Base-by-base conservation (phyloP, 352 stramenopile genomes). In the Elongisporangium prolatum region DNA sequence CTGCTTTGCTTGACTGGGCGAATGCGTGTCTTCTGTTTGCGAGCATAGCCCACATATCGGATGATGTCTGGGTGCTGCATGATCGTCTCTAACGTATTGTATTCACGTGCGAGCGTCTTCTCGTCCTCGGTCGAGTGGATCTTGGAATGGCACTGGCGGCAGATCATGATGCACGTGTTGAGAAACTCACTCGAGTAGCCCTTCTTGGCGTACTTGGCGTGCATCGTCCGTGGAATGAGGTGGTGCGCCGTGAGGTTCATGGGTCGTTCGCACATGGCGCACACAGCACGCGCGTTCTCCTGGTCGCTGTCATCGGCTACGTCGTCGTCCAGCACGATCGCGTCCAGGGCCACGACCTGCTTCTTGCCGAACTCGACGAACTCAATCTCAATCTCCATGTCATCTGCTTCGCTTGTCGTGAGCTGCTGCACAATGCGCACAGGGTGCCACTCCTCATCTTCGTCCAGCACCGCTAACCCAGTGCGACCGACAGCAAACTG, bases 161-260 rank as follows among this genome's bases (percentile, higher is more conserved):
- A 98, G 48, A 98, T 97, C 72, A 86, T 69, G 50, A 95, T 85
- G 21, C 88, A 96, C 25, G 67, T 82, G 72, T 93, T 94, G 18
- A 96, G 62, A 25, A 91, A 89, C 60, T 88, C 80, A 28, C 74
- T 68, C 16, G 75, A 82, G 52, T 88, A 94, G 2, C 86, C 88
- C 50, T 86, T 84, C 62, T 91, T 90, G 22, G 89, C 54, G 62
- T 93, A 95, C 58, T 75, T 84, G 21, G 74, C 62, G 56, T 96
- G 88, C 3, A 69, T 88, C n/a, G 79, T 80, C 44, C 88, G 88
- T 5, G 95, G 95, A 54, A 97, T 97, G 8, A 98, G 69, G 61
- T 98, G 95, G 70, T 98, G 95, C 6, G 82, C 81, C 14, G 92
- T 98, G 17, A 98, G 52, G 58, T 89, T 91, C 71, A 97, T 97